Evolutionary conservation across 192 early-diverging fungal genomes (phyloP).

Genomic region (Entomortierella parvispora): DNA sequence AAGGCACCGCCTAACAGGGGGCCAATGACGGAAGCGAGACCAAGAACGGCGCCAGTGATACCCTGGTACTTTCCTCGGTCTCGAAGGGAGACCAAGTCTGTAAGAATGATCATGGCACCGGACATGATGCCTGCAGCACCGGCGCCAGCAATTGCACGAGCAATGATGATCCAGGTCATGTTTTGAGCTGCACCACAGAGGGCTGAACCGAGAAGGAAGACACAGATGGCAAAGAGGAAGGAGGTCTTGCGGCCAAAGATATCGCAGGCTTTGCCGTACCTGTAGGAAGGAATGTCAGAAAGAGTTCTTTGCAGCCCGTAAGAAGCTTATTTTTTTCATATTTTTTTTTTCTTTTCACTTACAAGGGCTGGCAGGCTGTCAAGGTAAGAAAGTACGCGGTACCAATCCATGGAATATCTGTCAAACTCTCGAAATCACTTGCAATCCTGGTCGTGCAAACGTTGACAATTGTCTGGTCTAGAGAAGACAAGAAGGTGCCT

Average conservation of each 20-base stretch:
- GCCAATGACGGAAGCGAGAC: constrained; percentile 61
- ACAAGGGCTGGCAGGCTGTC: constrained; percentile 75
- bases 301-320: no score
- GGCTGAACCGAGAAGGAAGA: constrained; percentile 74
- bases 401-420: constrained; percentile 68
- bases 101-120: constrained; percentile 70
- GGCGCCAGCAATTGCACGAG: constrained; percentile 75
- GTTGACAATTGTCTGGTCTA: constrained; percentile 84
- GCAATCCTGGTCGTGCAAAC: constrained; percentile 74
- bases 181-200: constrained; percentile 67
- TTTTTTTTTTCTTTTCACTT: no score
- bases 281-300: constrained; percentile 17
- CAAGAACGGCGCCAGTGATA: constrained; percentile 62
- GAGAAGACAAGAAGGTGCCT: constrained; percentile 68
- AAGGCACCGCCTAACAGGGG: constrained; percentile 46
- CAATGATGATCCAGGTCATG: constrained; percentile 70
- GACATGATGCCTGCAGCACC: constrained; percentile 72
- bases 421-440: constrained; percentile 67
- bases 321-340: no score
- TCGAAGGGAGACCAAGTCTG: constrained; percentile 67
- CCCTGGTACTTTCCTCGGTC: no score
- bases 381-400: constrained; percentile 71
- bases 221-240: constrained; percentile 65
- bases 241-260: constrained; percentile 79
- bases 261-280: constrained; percentile 74